A percentile compares a stretch with the other conserved stretches of the same genome.
These are phyloP conservation scores for Dactylonectria estremocensis DNA, from an alignment of 2,329 filamentous ascomycete species.

Conservation along the genomic window DNA sequence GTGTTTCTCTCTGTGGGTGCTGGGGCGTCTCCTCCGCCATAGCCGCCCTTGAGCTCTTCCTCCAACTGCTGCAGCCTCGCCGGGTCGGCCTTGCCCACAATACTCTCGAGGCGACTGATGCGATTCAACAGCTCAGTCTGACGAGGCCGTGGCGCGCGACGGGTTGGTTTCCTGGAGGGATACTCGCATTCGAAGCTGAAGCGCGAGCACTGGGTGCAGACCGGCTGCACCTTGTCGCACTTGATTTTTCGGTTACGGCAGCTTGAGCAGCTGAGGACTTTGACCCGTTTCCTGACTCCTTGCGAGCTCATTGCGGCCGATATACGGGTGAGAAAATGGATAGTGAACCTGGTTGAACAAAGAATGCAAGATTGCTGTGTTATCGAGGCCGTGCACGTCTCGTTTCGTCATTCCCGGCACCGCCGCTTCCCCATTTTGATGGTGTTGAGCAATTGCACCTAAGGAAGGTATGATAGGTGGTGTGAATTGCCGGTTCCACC, in stretches of 20 bases:
- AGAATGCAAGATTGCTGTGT: background rate
- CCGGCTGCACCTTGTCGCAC: conserved; percentile 69
- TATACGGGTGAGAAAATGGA: background rate
- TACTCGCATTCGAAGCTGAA: conserved; percentile 64
- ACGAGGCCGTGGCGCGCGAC: conserved; percentile 57
- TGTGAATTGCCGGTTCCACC: conserved; percentile 6
- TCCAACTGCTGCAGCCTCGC: conserved; percentile 47
- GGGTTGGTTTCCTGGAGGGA: conserved; percentile 61
- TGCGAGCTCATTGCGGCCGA: conserved; percentile 38
- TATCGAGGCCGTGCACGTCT: background rate
- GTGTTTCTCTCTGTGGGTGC: conserved; percentile 23
- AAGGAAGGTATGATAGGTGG: conserved; percentile 32
- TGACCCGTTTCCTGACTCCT: conserved; percentile 39
- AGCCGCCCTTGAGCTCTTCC: conserved; percentile 27
- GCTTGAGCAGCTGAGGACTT: conserved; percentile 68
- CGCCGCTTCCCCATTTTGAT: background rate
- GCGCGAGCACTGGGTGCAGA: conserved; percentile 67
- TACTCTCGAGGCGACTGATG: conserved; percentile 61
- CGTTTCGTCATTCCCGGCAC: conserved; percentile 3
- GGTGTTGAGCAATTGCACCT: conserved; percentile 10
- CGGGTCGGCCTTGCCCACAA: conserved; percentile 61
- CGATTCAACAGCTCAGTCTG: conserved; percentile 62
- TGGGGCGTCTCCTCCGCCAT: conserved; percentile 2
- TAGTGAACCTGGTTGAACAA: background rate
- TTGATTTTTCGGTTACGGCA: conserved; percentile 76